Conservation (phyloP, 148 eudicot species). For the Hydrangea macrophylla region DNA sequence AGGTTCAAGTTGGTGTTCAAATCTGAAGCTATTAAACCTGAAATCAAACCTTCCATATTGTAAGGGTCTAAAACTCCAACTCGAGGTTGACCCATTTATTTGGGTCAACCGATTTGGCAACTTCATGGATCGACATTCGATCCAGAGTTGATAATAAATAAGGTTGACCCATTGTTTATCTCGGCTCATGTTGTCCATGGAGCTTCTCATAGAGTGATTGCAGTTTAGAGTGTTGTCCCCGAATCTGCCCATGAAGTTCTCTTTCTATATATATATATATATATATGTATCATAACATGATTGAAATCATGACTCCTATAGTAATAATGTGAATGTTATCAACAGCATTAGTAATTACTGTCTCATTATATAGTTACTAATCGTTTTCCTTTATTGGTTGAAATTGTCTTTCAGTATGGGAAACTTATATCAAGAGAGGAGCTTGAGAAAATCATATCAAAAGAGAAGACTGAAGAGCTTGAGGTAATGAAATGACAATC, state of each 20-base stretch:
- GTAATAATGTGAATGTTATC: neutral
- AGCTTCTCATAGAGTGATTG: neutral
- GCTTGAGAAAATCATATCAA: constrained; percentile 65
- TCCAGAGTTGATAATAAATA: neutral
- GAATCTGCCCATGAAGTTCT: neutral
- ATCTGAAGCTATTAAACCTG: neutral
- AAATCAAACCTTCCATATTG: neutral
- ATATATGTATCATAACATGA: neutral
- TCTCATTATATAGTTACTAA: neutral
- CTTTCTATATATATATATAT: neutral
- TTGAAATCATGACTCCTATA: neutral
- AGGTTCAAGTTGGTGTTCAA: neutral
- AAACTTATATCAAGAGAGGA: constrained; percentile 82
- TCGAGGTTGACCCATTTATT: neutral
- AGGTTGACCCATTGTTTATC: neutral
- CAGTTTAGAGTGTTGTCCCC: neutral
- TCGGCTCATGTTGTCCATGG: neutral
- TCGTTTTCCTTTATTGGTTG: neutral
- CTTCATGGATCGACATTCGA: neutral
- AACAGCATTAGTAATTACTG: neutral
- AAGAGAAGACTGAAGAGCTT: constrained; percentile 66
- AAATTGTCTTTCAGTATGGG: constrained; percentile 60
- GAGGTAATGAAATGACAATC: constrained; percentile 50
- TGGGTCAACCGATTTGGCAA: neutral
- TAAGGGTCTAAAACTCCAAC: no score